Evolutionary conservation across 345 rosid genomes (phyloP).

Genomic region (Lepidium aucheri): DNA sequence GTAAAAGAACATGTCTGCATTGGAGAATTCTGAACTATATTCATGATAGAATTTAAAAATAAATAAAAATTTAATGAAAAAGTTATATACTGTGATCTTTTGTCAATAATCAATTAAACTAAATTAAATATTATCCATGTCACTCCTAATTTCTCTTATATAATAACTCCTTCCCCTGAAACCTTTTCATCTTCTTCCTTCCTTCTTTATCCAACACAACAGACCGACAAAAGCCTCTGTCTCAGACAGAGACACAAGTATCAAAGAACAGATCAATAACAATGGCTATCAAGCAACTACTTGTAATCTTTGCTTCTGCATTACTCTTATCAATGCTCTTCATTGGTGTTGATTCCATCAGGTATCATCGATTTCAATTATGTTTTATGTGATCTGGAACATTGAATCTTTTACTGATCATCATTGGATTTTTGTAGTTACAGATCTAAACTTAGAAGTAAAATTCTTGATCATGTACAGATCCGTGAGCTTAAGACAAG

Average conservation of each 20-base stretch:
- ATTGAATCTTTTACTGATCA: too few relatives aligned
- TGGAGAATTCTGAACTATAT: not conserved
- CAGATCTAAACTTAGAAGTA: too few relatives aligned
- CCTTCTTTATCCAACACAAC: conserved; percentile 11
- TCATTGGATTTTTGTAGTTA: too few relatives aligned
- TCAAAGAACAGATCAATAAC: conserved; percentile 1
- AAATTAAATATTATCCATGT: not conserved
- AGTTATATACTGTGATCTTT: not conserved
- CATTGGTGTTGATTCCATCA: conserved; percentile 30
- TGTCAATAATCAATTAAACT: not conserved
- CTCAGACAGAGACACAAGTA: not conserved
- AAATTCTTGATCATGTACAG: too few relatives aligned
- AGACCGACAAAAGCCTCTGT: conserved; percentile 23
- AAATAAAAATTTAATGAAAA: not conserved
- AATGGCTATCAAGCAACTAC: conserved; percentile 31
- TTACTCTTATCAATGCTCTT: conserved; percentile 35
- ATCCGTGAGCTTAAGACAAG: not conserved
- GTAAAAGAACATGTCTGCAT: not conserved
- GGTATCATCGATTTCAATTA: conserved; percentile 5
- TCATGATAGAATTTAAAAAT: not conserved
- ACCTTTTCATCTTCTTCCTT: not conserved
- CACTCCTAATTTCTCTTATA: conserved; percentile 13
- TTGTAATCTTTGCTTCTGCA: conserved; percentile 28
- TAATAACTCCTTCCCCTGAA: conserved; percentile 6
- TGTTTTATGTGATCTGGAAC: too few relatives aligned